Evolutionary conservation across 2,329 filamentous ascomycete genomes (phyloP), one percentile per base, ranked within the genome.

Genomic region (Alternaria gansuensis): DNA sequence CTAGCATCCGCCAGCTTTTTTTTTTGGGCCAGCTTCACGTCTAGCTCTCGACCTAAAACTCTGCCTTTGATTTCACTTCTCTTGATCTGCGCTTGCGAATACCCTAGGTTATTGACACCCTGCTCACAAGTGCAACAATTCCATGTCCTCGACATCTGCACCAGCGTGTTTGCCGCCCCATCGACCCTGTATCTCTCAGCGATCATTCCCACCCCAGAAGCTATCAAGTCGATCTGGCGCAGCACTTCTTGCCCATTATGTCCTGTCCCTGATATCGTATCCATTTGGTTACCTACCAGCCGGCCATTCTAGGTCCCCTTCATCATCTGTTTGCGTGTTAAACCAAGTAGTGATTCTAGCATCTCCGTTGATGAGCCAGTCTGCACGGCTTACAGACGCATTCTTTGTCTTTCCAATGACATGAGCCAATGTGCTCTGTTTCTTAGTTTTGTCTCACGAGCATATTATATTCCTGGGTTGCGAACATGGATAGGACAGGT

Each of bases 221-320:
- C 39, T 5, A 41, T 41, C 39, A 24, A 26, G 23, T 41, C 39
- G 24, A 41, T 9, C 7, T 41, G 39, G 24, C 7, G 39, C 21
- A 41, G 39, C 8, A 41, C 1, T 2, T 41, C 21, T 26, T 2
- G 39, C 3, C 39, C 39, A 41, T 24, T 1, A 3, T 11, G 2
- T 41, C 39, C 1, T 24, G 23, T 6, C 14, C 24, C 39, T 41
- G 8, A 26, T 14, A 23, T 24, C 0, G 1, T 1, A 26, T 41
- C 8, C 23, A 6, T 23, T 10, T 14, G 0, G 13, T 26, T 1
- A 5, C 5, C 39, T 41, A 21, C 1, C 23, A 2, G 13, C 11
- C 6, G 7, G 5, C 2, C 24, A 41, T 11, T 23, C 9, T 23
- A 13, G 4, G 6, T 0, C 13, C 0, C 0, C 39, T 41, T 2